Percentiles rank a stretch among this genome's conserved stretches.
Evolutionary conservation across 305 asterid species (phyloP).

Genomic region (Solanum hybrid): DNA sequence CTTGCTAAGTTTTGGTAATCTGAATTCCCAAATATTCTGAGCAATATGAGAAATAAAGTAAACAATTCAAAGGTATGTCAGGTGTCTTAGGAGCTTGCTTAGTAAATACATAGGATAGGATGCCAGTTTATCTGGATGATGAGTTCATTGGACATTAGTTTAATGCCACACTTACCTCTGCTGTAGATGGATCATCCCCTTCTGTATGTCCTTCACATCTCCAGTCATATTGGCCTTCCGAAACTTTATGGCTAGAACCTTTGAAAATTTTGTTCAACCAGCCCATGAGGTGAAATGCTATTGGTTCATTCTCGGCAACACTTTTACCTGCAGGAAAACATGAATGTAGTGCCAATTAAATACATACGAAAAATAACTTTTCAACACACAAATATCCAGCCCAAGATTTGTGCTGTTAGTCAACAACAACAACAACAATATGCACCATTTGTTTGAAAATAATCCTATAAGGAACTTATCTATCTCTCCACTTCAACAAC

Average conservation of each 20-base stretch:
- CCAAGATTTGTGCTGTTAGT: background rate
- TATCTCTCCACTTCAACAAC: background rate
- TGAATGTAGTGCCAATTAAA: background rate
- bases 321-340: constrained; percentile 29
- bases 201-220: constrained; percentile 46
- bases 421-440: background rate
- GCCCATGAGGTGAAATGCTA: constrained; percentile 47
- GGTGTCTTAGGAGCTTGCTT: background rate
- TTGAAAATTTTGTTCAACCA: constrained; percentile 87
- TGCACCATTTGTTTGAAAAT: background rate
- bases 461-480: background rate
- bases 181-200: constrained; percentile 50
- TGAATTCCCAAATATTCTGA: background rate
- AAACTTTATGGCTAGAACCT: constrained; percentile 54
- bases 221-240: constrained; percentile 55
- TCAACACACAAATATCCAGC: background rate
- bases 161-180: constrained; percentile 35
- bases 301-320: constrained; percentile 23
- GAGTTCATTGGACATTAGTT: background rate
- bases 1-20: background rate
- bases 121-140: background rate
- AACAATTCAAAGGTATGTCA: background rate
- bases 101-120: background rate
- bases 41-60: background rate
- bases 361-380: background rate